A percentile compares a stretch with the other conserved stretches of the same genome.
phyloP scores from a whole-genome alignment of 1,284 basidiomycete genomes.

The Rhodotorula mucilaginosa region DNA sequence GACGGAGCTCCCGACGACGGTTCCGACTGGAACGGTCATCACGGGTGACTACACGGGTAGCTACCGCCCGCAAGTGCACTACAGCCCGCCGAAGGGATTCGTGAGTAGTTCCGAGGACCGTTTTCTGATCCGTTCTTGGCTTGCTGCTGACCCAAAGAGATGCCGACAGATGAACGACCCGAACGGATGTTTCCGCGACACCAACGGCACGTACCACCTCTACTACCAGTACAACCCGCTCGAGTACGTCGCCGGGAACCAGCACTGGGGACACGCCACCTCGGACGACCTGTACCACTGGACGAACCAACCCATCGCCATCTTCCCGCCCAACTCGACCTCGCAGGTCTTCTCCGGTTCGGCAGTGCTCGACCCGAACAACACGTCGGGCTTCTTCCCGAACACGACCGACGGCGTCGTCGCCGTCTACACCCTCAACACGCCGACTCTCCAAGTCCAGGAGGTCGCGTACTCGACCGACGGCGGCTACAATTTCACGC shows the following conservation, averaged over 20 bases:
- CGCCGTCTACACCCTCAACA: slow-evolving; percentile 23
- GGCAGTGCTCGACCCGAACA: slow-evolving; percentile 25
- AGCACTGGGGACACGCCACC: slow-evolving; percentile 25
- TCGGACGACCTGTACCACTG: slow-evolving; percentile 21
- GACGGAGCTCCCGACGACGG: neutral
- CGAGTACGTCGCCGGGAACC: slow-evolving; percentile 8
- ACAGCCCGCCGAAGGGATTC: slow-evolving; percentile 9
- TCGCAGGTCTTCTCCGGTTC: slow-evolving; percentile 21
- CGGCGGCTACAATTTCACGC: slow-evolving; percentile 9
- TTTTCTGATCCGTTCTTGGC: neutral
- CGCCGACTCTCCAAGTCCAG: slow-evolving; percentile 11
- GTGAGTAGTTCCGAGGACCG: neutral
- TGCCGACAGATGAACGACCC: slow-evolving; percentile 20
- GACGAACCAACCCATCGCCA: slow-evolving; percentile 22
- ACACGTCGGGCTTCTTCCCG: slow-evolving; percentile 24
- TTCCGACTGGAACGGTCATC: neutral
- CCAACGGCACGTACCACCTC: slow-evolving; percentile 17
- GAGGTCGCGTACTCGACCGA: slow-evolving; percentile 22
- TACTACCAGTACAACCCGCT: slow-evolving; percentile 26
- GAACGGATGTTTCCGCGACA: slow-evolving; percentile 10
- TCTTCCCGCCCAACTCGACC: slow-evolving; percentile 15
- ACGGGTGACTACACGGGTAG: slow-evolving; percentile 14
- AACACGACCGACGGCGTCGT: slow-evolving; percentile 16
- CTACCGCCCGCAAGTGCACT: slow-evolving; percentile 21
- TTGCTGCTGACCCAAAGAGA: no score